Percentiles rank a stretch among this genome's conserved stretches.
Evolutionary conservation across 345 rosid species (phyloP).

Genomic region (Acer negundo): DNA sequence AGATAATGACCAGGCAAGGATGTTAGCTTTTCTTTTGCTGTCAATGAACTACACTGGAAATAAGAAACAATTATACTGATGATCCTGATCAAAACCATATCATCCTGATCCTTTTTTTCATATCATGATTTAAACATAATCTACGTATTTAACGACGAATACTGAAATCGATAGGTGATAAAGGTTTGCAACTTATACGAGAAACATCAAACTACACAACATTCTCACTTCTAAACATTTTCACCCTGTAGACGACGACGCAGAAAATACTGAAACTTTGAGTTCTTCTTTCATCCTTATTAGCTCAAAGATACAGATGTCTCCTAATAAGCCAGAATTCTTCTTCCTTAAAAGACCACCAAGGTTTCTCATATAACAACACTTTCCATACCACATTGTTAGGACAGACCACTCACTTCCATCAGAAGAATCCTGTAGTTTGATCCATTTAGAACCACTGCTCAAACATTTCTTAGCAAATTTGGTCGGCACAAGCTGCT

Average conservation of each 20-base stretch:
- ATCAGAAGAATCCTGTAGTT: not conserved
- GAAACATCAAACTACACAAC: not conserved
- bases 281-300: not conserved
- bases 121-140: not conserved
- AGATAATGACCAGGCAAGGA: no score
- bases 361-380: not conserved
- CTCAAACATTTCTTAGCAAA: slow-evolving; percentile 19
- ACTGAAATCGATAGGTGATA: not conserved
- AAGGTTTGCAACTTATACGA: not conserved
- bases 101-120: not conserved
- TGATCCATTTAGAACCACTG: not conserved
- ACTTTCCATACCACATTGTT: not conserved
- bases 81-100: not conserved
- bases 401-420: not conserved
- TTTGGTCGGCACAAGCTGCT: slow-evolving; percentile 16
- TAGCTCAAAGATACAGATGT: not conserved
- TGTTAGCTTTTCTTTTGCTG: no score
- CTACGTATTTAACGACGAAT: not conserved
- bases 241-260: not conserved
- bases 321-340: not conserved
- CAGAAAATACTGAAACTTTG: not conserved
- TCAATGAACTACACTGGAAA: no score
- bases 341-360: slow-evolving; percentile 8
- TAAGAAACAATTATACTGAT: not conserved
- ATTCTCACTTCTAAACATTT: not conserved